These are phyloP conservation scores for Aspergillus aculeatus DNA, from an alignment of 2,329 filamentous ascomycete species.

Conservation along the genomic window DNA sequence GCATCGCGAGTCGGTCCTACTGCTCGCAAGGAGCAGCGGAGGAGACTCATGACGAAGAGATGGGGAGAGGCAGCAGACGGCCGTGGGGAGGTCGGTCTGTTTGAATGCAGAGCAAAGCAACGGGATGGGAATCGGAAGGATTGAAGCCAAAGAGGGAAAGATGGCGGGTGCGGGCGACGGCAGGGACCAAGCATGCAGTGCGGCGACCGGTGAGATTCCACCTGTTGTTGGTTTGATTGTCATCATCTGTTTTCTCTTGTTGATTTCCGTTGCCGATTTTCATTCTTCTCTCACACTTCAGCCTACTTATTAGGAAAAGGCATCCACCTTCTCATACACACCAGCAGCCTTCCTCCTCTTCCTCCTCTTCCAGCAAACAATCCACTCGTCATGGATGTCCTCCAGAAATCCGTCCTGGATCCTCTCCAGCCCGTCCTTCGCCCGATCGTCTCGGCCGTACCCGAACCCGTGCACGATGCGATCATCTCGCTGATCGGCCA, in stretches of 20 bases:
- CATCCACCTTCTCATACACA: neutral
- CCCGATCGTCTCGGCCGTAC: constrained; percentile 71
- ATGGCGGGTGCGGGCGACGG: constrained; percentile 24
- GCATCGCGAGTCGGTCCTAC: constrained; percentile 32
- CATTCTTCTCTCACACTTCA: neutral
- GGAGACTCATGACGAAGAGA: constrained; percentile 36
- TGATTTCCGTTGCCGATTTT: neutral
- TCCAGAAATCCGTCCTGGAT: constrained; percentile 42
- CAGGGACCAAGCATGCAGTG: constrained; percentile 32
- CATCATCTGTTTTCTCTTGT: neutral
- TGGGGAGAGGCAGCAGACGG: constrained; percentile 1
- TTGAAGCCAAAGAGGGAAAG: constrained; percentile 18
- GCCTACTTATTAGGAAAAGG: neutral
- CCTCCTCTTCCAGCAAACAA: neutral
- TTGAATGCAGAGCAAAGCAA: neutral
- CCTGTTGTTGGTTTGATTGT: neutral
- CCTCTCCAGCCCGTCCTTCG: constrained; percentile 53
- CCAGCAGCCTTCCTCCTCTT: neutral
- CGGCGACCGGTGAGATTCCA: neutral
- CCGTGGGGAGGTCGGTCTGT: neutral
- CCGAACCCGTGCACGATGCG: constrained; percentile 69
- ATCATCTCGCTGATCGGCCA: constrained; percentile 78
- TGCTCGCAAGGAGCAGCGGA: constrained; percentile 38
- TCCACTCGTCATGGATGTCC: constrained; percentile 37
- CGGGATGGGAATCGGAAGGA: constrained; percentile 18